Evolutionary conservation across 2,329 filamentous ascomycete genomes (phyloP).

Genomic region (Xylariaceae sp.): DNA sequence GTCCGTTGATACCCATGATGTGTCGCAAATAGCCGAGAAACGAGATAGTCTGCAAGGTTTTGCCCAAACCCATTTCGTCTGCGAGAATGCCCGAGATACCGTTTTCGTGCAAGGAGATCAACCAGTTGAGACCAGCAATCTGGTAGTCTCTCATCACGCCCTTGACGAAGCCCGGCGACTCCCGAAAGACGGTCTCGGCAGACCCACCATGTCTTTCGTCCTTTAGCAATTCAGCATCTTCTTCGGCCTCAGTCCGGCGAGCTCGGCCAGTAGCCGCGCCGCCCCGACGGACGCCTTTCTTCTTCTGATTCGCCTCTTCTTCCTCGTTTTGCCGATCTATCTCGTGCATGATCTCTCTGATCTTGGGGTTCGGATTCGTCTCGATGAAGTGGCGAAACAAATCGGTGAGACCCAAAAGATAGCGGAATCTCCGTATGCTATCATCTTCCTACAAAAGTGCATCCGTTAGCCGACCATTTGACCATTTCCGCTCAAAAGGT

Average conservation of each 20-base stretch:
- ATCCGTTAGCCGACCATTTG: constrained; percentile 33
- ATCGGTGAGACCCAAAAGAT: constrained; percentile 89
- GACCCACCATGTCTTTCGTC: constrained; percentile 86
- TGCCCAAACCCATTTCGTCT: constrained; percentile 97
- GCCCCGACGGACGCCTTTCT: constrained; percentile 72
- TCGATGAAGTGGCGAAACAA: constrained; percentile 99
- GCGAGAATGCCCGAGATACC: constrained; percentile 97
- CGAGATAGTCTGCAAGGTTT: constrained; percentile 94
- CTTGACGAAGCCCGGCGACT: constrained; percentile 85
- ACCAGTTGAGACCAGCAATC: constrained; percentile 91
- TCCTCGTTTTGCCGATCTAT: constrained; percentile 88
- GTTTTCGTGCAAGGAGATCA: constrained; percentile 96
- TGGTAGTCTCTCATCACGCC: constrained; percentile 96
- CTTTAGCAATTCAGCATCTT: constrained; percentile 82
- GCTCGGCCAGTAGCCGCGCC: constrained; percentile 73
- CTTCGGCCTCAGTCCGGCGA: constrained; percentile 91
- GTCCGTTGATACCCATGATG: constrained; percentile 81
- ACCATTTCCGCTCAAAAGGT: background rate
- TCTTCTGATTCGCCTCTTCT: constrained; percentile 65
- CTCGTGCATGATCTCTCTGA: constrained; percentile 87
- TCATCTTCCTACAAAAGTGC: constrained; percentile 67
- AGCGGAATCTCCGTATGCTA: constrained; percentile 87
- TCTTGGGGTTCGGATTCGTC: constrained; percentile 89
- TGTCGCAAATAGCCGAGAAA: constrained; percentile 94
- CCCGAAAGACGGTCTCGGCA: constrained; percentile 85